These are phyloP conservation scores for Zygoascus flipseniorum DNA, from an alignment of 805 yeast genomes.

Conservation along the genomic window DNA sequence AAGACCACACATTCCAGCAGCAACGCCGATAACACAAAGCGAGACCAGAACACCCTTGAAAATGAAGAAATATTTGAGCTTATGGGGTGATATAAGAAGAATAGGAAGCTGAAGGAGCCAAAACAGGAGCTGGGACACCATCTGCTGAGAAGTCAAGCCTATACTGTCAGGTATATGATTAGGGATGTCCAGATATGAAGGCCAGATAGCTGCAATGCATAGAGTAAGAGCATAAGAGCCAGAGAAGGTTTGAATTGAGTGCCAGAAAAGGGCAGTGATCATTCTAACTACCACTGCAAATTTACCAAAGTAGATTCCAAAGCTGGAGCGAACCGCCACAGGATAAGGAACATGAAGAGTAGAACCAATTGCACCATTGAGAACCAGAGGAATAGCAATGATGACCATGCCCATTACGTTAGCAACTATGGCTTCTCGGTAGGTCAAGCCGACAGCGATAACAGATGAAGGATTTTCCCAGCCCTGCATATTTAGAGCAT, in stretches of 20 bases:
- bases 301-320: constrained; percentile 16
- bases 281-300: constrained; percentile 15
- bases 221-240: constrained; percentile 13
- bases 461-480: constrained; percentile 13
- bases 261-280: constrained; percentile 17
- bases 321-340: constrained; percentile 16
- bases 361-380: constrained; percentile 16
- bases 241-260: constrained; percentile 14
- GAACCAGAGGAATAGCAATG: constrained; percentile 7
- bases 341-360: constrained; percentile 22
- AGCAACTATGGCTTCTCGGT: constrained; percentile 10
- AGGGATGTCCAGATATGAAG: constrained; percentile 20
- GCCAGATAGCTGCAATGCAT: constrained; percentile 14
- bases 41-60: constrained; percentile 72
- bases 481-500: constrained; percentile 13
- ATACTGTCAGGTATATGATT: constrained; percentile 55
- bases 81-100: constrained; percentile 72
- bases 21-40: constrained; percentile 69
- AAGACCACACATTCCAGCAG: constrained; percentile 73
- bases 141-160: constrained; percentile 49
- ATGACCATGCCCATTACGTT: constrained; percentile 12
- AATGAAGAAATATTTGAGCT: constrained; percentile 73
- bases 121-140: constrained; percentile 67
- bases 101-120: constrained; percentile 77
- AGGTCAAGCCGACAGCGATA: constrained; percentile 13